These are phyloP conservation scores for Suzukiozyma palmioleophila DNA, from an alignment of 1,139 yeast genomes.

Conservation along the genomic window DNA sequence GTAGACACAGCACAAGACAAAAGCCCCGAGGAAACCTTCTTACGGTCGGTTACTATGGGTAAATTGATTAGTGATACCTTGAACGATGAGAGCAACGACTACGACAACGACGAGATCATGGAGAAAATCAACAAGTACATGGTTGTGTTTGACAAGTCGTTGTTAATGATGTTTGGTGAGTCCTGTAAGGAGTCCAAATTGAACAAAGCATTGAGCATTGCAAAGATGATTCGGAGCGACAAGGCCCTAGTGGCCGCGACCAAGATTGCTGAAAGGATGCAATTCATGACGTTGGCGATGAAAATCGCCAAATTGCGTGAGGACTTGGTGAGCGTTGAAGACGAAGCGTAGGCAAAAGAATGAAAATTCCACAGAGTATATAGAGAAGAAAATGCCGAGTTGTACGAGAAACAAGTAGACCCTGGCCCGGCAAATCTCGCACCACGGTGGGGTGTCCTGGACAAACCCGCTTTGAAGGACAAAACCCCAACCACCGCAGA, in stretches of 20 bases:
- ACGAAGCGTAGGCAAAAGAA: conserved; percentile 4
- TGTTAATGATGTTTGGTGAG: conserved; percentile 70
- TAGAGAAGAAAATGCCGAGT: too few relatives aligned
- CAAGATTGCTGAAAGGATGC: conserved; percentile 79
- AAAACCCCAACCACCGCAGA: too few relatives aligned
- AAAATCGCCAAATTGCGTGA: conserved; percentile 67
- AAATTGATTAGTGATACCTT: conserved; percentile 44
- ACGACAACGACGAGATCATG: conserved; percentile 35
- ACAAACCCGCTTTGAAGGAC: too few relatives aligned
- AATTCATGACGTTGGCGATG: conserved; percentile 58
- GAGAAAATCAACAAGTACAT: conserved; percentile 50
- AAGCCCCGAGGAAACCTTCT: conserved; percentile 40
- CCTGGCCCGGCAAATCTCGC: too few relatives aligned
- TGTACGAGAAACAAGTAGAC: too few relatives aligned
- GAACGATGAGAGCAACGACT: conserved; percentile 28
- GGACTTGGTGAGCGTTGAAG: conserved; percentile 28
- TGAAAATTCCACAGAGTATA: neutral
- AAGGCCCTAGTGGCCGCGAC: conserved; percentile 81
- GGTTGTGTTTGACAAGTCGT: conserved; percentile 61
- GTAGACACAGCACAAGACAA: conserved; percentile 25
- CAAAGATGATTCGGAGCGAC: conserved; percentile 64
- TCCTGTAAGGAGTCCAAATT: conserved; percentile 68
- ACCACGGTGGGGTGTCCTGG: too few relatives aligned
- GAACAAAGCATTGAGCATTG: conserved; percentile 67
- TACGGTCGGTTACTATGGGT: conserved; percentile 47